Percentiles rank a stretch among this genome's conserved stretches.
phyloP scores from a whole-genome alignment of 352 stramenopile species.

The Phytophthora quininea region DNA sequence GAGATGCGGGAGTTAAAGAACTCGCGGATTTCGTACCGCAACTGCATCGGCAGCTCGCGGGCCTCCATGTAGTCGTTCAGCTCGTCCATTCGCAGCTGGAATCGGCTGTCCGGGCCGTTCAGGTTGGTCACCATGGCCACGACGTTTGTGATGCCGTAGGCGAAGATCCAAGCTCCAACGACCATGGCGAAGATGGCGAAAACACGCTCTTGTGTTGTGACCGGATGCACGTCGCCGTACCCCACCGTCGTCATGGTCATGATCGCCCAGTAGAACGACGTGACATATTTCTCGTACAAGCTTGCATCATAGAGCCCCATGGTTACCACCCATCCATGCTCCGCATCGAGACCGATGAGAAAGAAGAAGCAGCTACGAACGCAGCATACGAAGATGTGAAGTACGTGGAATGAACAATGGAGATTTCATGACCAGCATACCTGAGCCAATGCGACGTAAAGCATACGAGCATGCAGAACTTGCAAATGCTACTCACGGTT shows the following conservation, averaged over 20 bases:
- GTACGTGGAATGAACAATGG: not conserved
- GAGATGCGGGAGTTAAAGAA: constrained; percentile 83
- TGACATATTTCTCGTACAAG: constrained; percentile 65
- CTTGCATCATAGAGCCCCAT: constrained; percentile 41
- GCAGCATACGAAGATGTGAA: not conserved
- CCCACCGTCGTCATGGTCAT: constrained; percentile 86
- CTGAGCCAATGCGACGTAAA: constrained; percentile 86
- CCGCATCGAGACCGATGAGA: constrained; percentile 52
- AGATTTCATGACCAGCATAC: constrained; percentile 9
- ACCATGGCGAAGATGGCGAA: constrained; percentile 81
- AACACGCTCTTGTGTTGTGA: constrained; percentile 63
- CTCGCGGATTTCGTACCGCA: constrained; percentile 82
- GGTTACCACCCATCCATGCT: constrained; percentile 53
- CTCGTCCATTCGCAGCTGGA: constrained; percentile 79
- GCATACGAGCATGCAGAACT: constrained; percentile 80
- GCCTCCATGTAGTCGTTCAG: constrained; percentile 86
- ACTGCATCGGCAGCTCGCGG: constrained; percentile 68
- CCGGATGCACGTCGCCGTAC: constrained; percentile 66
- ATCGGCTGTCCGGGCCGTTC: constrained; percentile 64
- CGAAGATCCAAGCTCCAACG: constrained; percentile 80
- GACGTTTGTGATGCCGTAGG: constrained; percentile 84
- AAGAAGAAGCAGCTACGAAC: constrained; percentile 61
- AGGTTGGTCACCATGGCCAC: constrained; percentile 72
- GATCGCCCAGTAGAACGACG: constrained; percentile 76
- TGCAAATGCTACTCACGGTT: constrained; percentile 78